A percentile compares a stretch with the other conserved stretches of the same genome.
phyloP scores from a whole-genome alignment of 23 red algal genomes.

The Pyropia haitanensis region DNA sequence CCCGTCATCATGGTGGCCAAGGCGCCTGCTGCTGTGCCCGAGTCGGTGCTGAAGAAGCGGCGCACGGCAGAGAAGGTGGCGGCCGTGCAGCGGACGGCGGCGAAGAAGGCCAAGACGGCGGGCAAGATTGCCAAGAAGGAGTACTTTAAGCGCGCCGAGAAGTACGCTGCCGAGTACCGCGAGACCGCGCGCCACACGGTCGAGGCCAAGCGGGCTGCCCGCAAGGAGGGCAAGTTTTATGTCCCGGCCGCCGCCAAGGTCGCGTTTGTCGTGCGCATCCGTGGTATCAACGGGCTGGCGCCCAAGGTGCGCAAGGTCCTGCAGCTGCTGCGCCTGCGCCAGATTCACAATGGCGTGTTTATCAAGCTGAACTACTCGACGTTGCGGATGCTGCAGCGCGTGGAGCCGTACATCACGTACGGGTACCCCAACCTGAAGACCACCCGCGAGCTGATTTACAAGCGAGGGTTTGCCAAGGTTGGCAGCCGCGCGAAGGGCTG shows the following conservation, averaged over 20 bases:
- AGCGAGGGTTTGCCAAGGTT: constrained; percentile 89
- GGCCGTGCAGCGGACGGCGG: constrained; percentile 27
- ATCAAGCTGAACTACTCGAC: constrained; percentile 93
- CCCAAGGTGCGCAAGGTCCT: constrained; percentile 92
- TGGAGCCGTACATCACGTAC: constrained; percentile 98
- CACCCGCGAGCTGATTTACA: constrained; percentile 91
- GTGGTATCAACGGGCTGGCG: constrained; percentile 89
- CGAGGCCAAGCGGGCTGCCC: constrained; percentile 68
- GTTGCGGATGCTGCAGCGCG: constrained; percentile 89
- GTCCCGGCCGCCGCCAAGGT: constrained; percentile 92
- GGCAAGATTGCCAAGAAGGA: constrained; percentile 69
- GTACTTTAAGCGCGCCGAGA: constrained; percentile 73
- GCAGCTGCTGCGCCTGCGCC: constrained; percentile 77
- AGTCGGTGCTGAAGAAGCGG: constrained; percentile 82
- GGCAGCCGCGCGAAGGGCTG: constrained; percentile 59
- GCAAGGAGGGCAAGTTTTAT: constrained; percentile 90
- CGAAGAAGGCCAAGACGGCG: constrained; percentile 23
- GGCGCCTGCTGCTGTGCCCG: constrained; percentile 30
- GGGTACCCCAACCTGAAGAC: constrained; percentile 98
- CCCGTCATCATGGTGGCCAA: too few species aligned
- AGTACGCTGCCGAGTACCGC: constrained; percentile 79
- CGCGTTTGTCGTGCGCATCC: constrained; percentile 91
- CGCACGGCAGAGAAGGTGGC: constrained; percentile 44
- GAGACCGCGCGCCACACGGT: constrained; percentile 53
- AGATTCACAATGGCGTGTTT: constrained; percentile 99